Evolutionary conservation across 2,329 filamentous ascomycete species (phyloP), one percentile per base, ranked within the genome.

Genomic region (Coniochaeta prunicola): DNA sequence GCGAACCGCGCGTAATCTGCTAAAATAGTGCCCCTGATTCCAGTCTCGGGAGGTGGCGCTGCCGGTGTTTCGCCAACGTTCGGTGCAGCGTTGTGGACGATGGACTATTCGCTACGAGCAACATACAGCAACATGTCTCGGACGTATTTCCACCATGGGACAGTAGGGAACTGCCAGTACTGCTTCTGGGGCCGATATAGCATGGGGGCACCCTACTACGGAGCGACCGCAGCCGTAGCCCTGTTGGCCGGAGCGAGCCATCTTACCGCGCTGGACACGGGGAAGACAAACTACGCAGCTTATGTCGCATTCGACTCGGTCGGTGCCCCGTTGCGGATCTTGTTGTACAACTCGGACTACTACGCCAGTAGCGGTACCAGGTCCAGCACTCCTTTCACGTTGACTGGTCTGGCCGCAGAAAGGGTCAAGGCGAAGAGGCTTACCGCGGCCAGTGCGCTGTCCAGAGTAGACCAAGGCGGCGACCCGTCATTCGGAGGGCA

Each of bases 101-200:
- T 80, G 62, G 78, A 81, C 68, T 79, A 77, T 66, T 64, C 69
- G 64, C 62, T 75, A 3, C 70, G 70, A 5, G 70, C 71, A 0
- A 66, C 70, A 17, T 68, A 68, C 36, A 70, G 65, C 64, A 73
- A 72, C 61, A 71, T 76, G 36, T 71, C 72, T 15, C 68, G 72
- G n/a, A 68, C 68, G 0, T 81, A 80, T 62, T 82, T 81, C 70
- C 80, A 82, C 64, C 76, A 78, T 13, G 75, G 79, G 15, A 82
- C 80, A 0, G 74, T 82, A 9, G 79, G 78, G 3, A 78, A 80
- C 64, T 81, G 79, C 61, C 73, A 76, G 61, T 80, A 80, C 64
- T 77, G 76, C 65, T 79, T 74, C 70, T 55, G 53, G 53, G 53
- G 53, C 30, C n/a, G 30, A 15, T 78, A 80, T 62, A 72, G 67